These are phyloP conservation scores for Sclerotinia glacialis DNA, from an alignment of 2,329 filamentous ascomycete genomes.

Conservation along the genomic window DNA sequence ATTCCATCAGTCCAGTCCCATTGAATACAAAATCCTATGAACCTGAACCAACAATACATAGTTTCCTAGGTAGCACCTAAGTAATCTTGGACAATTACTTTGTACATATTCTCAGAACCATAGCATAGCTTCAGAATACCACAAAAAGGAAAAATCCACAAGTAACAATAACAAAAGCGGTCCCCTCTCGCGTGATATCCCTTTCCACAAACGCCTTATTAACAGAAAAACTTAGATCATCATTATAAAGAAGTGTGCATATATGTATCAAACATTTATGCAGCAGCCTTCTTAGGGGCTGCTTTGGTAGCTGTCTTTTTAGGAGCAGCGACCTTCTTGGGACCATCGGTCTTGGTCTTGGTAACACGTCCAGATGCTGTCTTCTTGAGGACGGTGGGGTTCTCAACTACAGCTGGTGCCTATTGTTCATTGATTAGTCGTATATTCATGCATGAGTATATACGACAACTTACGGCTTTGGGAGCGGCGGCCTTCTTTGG, in stretches of 20 bases:
- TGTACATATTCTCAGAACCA: conserved; percentile 25
- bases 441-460: neutral
- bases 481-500: conserved; percentile 36
- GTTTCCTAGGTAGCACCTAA: conserved; percentile 10
- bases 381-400: conserved; percentile 61
- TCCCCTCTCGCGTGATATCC: conserved; percentile 8
- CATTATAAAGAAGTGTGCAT: neutral
- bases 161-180: conserved; percentile 19
- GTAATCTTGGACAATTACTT: conserved; percentile 20
- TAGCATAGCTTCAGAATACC: conserved; percentile 25
- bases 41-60: conserved; percentile 7
- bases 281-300: conserved; percentile 35
- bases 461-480: conserved; percentile 36
- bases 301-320: conserved; percentile 35
- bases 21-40: conserved; percentile 1
- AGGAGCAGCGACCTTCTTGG: conserved; percentile 44
- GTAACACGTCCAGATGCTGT: conserved; percentile 72
- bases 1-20: conserved; percentile 4
- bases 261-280: conserved; percentile 1
- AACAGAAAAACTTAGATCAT: conserved; percentile 3
- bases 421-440: conserved; percentile 38
- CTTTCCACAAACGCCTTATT: conserved; percentile 7
- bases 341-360: conserved; percentile 53
- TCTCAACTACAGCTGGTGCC: conserved; percentile 64
- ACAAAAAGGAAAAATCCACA: conserved; percentile 30